Evolutionary conservation across 2,329 filamentous ascomycete species (phyloP), one percentile per base, ranked within the genome.

Genomic region (Sclerotinia trifoliorum): DNA sequence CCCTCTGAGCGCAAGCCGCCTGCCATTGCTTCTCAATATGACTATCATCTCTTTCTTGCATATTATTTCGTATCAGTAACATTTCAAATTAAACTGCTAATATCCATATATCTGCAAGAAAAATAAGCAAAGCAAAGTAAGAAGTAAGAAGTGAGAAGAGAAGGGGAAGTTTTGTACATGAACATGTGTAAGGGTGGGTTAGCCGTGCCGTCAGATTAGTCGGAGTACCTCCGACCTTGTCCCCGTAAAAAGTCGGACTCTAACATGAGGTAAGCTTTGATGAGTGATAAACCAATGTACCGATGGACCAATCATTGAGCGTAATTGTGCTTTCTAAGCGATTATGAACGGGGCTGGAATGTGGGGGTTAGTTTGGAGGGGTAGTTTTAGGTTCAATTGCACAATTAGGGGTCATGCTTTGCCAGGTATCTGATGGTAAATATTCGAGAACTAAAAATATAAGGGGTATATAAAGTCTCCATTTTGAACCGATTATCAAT

Each of bases 351-450:
- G 26, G 26, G 13, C 8, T 24, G 26, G 29, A 49, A 51, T 51
- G 60, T 62, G 60, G 58, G 61, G 56, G 39, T 63, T 42, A 24
- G 61, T 35, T 42, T 65, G 57, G 57, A 67, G 65, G 65, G 65
- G 65, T 63, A 67, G 32, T 63, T 63, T 63, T 24, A 29, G 64
- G 32, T 35, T 26, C 48, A 32, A 39, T 42, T 54, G 21, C n/a
- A 19, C 39, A 35, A 19, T 51, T 62, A 51, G 21, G 46, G 60
- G 60, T 26, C 46, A 19, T 62, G 21, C 11, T 39, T 39, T 62
- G 46, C 21, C 2, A 24, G 48, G 11, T 15, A 39, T 13, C 13
- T 3, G 2, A 62, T 35, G 29, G 7, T 46, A n/a, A 54, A 44
- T 19, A 26, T 62, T 61, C 10, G 17, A 39, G 15, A 2, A 29